phyloP scores from a whole-genome alignment of 2,329 filamentous ascomycete genomes.

The Grosmannia huntii region DNA sequence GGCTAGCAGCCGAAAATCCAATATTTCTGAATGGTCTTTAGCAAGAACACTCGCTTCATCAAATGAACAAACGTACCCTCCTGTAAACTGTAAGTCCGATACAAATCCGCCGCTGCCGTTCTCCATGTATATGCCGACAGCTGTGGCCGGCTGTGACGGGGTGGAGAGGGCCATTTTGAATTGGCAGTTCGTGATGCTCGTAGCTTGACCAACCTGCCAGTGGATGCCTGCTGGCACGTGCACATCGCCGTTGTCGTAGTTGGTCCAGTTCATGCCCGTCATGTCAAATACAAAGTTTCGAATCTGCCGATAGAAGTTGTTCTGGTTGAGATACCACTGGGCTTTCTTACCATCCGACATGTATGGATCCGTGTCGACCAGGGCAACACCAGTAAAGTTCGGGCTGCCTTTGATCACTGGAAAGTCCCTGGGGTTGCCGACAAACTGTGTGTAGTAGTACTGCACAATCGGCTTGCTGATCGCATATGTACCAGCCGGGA shows the following conservation, averaged over 20 bases:
- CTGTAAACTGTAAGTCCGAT: slow-evolving; percentile 56
- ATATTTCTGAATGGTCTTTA: too few relatives aligned
- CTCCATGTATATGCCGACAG: slow-evolving; percentile 43
- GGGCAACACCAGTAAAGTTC: slow-evolving; percentile 1
- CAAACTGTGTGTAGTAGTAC: slow-evolving; percentile 12
- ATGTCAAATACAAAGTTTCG: slow-evolving; percentile 45
- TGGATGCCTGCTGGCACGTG: slow-evolving; percentile 40
- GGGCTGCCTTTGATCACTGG: slow-evolving; percentile 7
- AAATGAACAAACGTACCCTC: slow-evolving; percentile 43
- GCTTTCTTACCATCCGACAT: slow-evolving; percentile 32
- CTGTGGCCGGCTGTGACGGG: slow-evolving; percentile 29
- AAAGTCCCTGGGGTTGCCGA: slow-evolving; percentile 9
- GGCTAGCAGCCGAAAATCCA: slow-evolving; percentile 43
- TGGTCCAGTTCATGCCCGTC: slow-evolving; percentile 21
- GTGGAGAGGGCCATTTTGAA: slow-evolving; percentile 33
- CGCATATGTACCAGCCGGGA: slow-evolving; percentile 12
- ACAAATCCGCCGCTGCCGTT: slow-evolving; percentile 55
- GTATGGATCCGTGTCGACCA: slow-evolving; percentile 14
- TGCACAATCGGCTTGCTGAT: slow-evolving; percentile 8
- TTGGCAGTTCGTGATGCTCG: slow-evolving; percentile 41
- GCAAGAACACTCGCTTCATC: too few relatives aligned
- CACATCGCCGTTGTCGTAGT: slow-evolving; percentile 24
- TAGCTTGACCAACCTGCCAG: slow-evolving; percentile 56
- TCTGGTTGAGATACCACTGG: slow-evolving; percentile 21
- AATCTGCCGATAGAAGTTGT: slow-evolving; percentile 38